Percentiles rank a stretch among this genome's conserved stretches.
Evolutionary conservation across 192 early-diverging fungal genomes (phyloP).

Genomic region (Mortierella hygrophila): DNA sequence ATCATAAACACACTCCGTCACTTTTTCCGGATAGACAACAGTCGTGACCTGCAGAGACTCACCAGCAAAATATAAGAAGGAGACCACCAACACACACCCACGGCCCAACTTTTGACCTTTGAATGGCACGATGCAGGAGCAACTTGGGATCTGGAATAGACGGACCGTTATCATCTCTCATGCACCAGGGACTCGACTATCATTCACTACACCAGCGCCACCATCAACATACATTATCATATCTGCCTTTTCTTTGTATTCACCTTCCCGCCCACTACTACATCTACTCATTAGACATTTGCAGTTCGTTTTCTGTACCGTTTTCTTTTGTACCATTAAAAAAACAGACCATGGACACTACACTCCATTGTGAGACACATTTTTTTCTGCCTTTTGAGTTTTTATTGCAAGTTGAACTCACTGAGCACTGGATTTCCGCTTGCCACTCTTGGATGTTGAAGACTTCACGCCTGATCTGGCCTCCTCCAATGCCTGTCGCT

Average conservation of each 20-base stretch:
- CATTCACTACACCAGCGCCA: neutral
- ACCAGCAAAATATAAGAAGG: neutral
- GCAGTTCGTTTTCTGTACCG: neutral
- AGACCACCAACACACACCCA: neutral
- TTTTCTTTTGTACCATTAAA: conserved; percentile 32
- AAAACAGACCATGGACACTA: conserved; percentile 1
- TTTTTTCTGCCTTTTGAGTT: neutral
- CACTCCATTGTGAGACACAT: neutral
- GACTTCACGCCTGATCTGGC: conserved; percentile 26
- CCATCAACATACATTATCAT: neutral
- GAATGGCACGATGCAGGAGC: neutral
- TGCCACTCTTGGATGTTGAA: conserved; percentile 22
- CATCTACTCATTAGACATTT: conserved; percentile 12
- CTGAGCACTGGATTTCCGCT: conserved; percentile 26
- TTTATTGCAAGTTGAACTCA: neutral
- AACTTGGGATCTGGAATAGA: neutral
- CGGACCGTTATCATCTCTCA: neutral
- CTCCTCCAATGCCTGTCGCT: conserved; percentile 55
- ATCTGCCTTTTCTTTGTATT: conserved; percentile 1
- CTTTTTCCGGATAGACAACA: neutral
- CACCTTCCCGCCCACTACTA: neutral
- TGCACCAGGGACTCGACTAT: neutral
- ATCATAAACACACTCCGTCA: neutral
- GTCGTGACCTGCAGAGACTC: neutral
- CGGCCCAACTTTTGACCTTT: neutral